phyloP scores from a whole-genome alignment of 164 flowering plant species.

The Vitis cinerea region DNA sequence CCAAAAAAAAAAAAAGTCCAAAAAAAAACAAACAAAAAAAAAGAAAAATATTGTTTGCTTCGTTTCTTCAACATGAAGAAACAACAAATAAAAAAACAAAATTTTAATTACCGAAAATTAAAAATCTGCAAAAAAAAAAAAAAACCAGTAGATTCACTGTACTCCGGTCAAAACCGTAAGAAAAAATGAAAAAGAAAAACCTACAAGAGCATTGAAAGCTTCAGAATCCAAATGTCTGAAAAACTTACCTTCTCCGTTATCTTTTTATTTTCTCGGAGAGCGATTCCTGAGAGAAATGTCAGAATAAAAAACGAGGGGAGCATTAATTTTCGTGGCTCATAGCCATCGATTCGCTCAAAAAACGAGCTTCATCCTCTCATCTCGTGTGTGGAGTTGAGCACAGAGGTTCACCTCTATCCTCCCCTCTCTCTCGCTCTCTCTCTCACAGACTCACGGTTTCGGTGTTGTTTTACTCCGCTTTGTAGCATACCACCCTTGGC shows the following conservation, averaged over 20 bases:
- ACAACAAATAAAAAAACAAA: neutral
- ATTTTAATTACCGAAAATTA: neutral
- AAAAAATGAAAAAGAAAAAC: neutral
- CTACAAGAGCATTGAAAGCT: constrained; percentile 2
- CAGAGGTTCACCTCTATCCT: neutral
- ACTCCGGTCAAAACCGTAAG: neutral
- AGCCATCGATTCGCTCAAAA: constrained; percentile 27
- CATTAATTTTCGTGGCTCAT: constrained; percentile 15
- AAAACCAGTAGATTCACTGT: too few species aligned
- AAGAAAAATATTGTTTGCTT: constrained; percentile 2
- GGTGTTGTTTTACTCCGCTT: constrained; percentile 11
- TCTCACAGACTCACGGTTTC: constrained; percentile 14
- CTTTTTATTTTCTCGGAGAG: neutral
- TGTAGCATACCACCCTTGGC: neutral
- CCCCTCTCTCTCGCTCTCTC: constrained; percentile 8
- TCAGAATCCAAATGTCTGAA: neutral
- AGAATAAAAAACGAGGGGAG: constrained; percentile 12
- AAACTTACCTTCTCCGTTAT: neutral
- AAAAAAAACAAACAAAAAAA: neutral
- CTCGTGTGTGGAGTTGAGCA: neutral
- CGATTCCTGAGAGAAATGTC: constrained; percentile 4
- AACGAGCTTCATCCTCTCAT: constrained; percentile 17
- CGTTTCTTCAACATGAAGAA: constrained; percentile 6
- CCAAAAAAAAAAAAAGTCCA: neutral
- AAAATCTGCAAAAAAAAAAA: too few species aligned